Evolutionary conservation across 345 rosid species (phyloP).

Genomic region (Eucalyptus microcorys): DNA sequence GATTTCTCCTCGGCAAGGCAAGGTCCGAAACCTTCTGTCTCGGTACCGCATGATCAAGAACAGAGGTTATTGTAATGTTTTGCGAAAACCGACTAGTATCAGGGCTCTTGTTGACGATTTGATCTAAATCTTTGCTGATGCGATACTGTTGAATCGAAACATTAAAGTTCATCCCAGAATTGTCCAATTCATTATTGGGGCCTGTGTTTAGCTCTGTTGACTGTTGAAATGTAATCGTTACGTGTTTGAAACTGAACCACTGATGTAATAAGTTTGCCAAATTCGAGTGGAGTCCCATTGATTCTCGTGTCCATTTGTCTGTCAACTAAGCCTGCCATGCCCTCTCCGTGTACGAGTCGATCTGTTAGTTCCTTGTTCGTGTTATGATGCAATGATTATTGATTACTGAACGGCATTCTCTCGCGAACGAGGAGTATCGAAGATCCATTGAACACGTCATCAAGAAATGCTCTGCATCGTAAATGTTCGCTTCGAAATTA

Average conservation of each 20-base stretch:
- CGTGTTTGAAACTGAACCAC: background rate
- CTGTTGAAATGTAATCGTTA: too few species aligned
- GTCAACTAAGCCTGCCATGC: background rate
- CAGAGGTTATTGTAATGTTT: background rate
- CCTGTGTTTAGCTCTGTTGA: background rate
- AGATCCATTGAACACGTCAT: background rate
- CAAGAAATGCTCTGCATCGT: background rate
- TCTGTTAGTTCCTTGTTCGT: background rate
- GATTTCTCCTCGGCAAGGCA: background rate
- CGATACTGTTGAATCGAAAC: background rate
- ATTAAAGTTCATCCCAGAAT: background rate
- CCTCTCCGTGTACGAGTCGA: background rate
- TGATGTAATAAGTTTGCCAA: background rate
- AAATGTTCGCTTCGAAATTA: background rate
- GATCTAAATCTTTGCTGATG: background rate
- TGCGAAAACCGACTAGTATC: background rate
- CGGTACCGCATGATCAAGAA: background rate
- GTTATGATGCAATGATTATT: background rate
- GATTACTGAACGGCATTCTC: accelerated
- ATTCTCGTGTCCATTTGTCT: background rate
- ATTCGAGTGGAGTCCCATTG: background rate
- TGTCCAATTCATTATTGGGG: background rate
- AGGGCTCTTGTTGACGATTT: background rate
- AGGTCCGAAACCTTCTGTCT: background rate
- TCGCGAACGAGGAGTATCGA: accelerated